Base-by-base conservation (phyloP, 257 asterid genomes). In the Gentiana macrophylla region DNA sequence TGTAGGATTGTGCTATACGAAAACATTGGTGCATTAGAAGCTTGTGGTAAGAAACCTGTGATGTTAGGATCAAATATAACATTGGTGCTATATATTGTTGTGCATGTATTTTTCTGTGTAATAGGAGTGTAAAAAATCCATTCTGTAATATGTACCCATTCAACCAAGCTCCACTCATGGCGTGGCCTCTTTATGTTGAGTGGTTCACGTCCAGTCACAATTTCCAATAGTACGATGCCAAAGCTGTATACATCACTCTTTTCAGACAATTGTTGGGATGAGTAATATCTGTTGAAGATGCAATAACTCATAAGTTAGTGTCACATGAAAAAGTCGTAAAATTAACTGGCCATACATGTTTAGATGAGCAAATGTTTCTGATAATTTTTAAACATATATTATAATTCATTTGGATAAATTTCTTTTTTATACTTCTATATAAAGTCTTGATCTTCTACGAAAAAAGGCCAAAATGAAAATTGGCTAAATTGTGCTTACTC, bases 191-290 rank as follows among this genome's bases (percentile, higher is more conserved):
- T 74, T 63, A 82, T 71, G 66, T 87, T 82, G 69, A 87, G 96
- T 62, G 96, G 94, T 53, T 87, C 96, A 55, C 94, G 75, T 3
- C 93, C 90, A 55, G 84, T 82, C 47, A 82, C 67, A 43, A 84
- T 78, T 72, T 87, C 96, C 55, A 87, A 76, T 63, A 87, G 62
- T 37, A 78, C 80, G 54, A 78, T 78, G 46, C 84, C 96, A 32
- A 84, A 87, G 84, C 96, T 87, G 62, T 84, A 87, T 51, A 87
- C 96, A 33, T 87, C 96, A 64, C 96, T 87, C 66, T 80, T 87
- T 52, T 94, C 79, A 0, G 94, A 80, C 60, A 87, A 78, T 65
- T 75, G 75, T 52, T 85, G 94, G 51, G 94, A 82, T 32, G 94
- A 82, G 70, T 83, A 86, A 62, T 86, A 86, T 83, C 95, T 82